These are phyloP conservation scores for Aspergillus japonicus DNA, from an alignment of 2,329 filamentous ascomycete species.

Conservation along the genomic window DNA sequence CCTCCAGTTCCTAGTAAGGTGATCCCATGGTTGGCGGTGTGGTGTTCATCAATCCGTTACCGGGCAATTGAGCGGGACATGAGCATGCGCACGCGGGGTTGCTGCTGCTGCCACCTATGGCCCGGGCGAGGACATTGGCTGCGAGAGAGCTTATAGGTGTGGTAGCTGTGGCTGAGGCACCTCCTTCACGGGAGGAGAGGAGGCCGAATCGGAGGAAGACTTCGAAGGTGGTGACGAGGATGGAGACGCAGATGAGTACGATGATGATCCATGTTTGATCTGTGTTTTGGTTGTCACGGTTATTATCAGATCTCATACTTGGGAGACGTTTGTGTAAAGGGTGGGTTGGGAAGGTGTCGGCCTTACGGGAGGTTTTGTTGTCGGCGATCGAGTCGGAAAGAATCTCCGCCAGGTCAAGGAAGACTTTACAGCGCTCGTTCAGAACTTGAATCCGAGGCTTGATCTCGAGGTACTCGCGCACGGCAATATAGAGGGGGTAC, in stretches of 20 bases:
- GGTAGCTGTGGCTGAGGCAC: neutral
- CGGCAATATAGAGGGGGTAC: constrained; percentile 88
- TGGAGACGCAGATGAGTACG: constrained; percentile 84
- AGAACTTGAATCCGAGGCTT: constrained; percentile 93
- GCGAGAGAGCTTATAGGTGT: constrained; percentile 17
- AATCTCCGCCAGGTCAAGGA: constrained; percentile 93
- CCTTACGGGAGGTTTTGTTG: constrained; percentile 79
- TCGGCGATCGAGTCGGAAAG: constrained; percentile 88
- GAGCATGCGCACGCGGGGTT: constrained; percentile 8
- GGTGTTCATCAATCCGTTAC: neutral
- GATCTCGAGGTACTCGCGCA: constrained; percentile 97
- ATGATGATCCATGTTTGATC: constrained; percentile 98
- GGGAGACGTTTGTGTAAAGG: neutral
- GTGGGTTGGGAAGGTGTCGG: neutral
- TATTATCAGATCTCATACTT: constrained; percentile 51
- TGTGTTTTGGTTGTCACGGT: constrained; percentile 16
- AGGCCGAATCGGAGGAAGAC: constrained; percentile 83
- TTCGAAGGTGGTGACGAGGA: constrained; percentile 86
- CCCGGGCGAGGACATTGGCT: constrained; percentile 18
- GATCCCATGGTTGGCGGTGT: neutral
- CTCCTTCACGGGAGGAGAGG: constrained; percentile 45
- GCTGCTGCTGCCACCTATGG: neutral
- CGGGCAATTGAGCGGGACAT: constrained; percentile 5
- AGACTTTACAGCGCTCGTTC: constrained; percentile 94
- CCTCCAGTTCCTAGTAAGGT: neutral